phyloP scores from a whole-genome alignment of 1,139 yeast species.

The Eremothecium cymbalariae region DNA sequence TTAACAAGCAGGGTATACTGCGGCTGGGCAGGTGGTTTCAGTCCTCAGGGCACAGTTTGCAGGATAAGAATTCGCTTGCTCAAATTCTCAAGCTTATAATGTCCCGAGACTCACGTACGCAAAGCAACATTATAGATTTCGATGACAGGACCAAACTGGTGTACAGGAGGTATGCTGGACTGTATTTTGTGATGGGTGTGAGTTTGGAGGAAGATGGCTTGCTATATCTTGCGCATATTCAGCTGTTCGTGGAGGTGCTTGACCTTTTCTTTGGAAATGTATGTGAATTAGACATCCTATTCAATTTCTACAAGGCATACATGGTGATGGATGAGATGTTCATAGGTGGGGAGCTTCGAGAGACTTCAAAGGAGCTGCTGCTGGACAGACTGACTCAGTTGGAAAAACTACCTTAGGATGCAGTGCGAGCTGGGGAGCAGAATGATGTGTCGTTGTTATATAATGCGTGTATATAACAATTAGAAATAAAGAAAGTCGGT shows the following conservation, averaged over 20 bases:
- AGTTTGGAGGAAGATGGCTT: slow-evolving; percentile 67
- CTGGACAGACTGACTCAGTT: slow-evolving; percentile 45
- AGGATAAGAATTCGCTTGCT: slow-evolving; percentile 18
- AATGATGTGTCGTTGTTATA: no score
- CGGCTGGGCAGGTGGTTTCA: slow-evolving; percentile 77
- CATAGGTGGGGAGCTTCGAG: slow-evolving; percentile 72
- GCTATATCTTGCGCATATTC: slow-evolving; percentile 74
- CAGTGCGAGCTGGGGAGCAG: slow-evolving; percentile 16
- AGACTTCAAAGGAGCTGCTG: slow-evolving; percentile 53
- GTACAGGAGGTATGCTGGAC: slow-evolving; percentile 86
- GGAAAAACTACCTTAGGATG: slow-evolving; percentile 44
- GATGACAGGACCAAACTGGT: slow-evolving; percentile 61
- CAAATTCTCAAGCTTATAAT: slow-evolving; percentile 75
- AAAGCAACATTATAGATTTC: slow-evolving; percentile 72
- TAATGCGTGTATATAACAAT: no score
- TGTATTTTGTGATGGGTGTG: slow-evolving; percentile 74
- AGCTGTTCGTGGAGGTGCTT: slow-evolving; percentile 78
- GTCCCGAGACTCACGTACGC: slow-evolving; percentile 75
- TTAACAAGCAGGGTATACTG: slow-evolving; percentile 90
- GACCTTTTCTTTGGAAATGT: slow-evolving; percentile 83
- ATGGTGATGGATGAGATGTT: slow-evolving; percentile 66
- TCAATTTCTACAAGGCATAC: slow-evolving; percentile 69
- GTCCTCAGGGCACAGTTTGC: slow-evolving; percentile 26
- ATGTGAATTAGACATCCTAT: slow-evolving; percentile 88
- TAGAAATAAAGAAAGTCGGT: slow-evolving; percentile 10